These are phyloP conservation scores for Plasmopara halstedii DNA, from an alignment of 352 stramenopile species.

Conservation along the genomic window DNA sequence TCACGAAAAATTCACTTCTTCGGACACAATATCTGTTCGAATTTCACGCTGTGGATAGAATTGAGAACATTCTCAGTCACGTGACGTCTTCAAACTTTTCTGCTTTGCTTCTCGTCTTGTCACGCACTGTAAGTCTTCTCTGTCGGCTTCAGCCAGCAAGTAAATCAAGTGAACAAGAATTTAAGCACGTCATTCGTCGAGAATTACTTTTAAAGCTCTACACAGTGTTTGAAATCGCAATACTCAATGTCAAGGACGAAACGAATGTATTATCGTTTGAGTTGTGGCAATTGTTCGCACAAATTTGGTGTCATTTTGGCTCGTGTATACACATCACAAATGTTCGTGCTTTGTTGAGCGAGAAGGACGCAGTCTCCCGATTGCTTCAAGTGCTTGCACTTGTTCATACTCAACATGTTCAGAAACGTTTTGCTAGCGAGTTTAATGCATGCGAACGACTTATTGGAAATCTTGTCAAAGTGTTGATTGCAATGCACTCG, in stretches of 20 bases:
- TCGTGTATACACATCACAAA: constrained; percentile 33
- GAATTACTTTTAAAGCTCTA: constrained; percentile 25
- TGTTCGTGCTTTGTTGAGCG: constrained; percentile 31
- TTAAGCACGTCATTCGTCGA: constrained; percentile 8
- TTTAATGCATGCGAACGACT: constrained; percentile 37
- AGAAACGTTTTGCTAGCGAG: constrained; percentile 6
- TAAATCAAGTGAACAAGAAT: background rate
- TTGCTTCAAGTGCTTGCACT: constrained; percentile 37
- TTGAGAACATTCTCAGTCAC: constrained; percentile 19
- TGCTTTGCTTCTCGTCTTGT: constrained; percentile 26
- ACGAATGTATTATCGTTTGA: constrained; percentile 11
- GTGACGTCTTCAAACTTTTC: constrained; percentile 7
- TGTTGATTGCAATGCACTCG: constrained; percentile 43
- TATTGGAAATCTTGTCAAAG: constrained; percentile 60
- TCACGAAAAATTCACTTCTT: constrained; percentile 26
- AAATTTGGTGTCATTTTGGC: constrained; percentile 69
- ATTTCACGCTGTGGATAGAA: constrained; percentile 6
- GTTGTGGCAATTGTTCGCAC: constrained; percentile 50
- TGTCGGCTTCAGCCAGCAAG: constrained; percentile 44
- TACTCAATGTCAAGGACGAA: constrained; percentile 10
- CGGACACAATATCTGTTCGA: constrained; percentile 25
- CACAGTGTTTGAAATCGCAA: constrained; percentile 19
- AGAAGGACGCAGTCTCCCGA: constrained; percentile 21
- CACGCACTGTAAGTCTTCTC: constrained; percentile 41
- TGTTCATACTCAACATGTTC: constrained; percentile 22